Evolutionary conservation across 192 early-diverging fungal species (phyloP).

Genomic region (Phycomyces blakesleeanus): DNA sequence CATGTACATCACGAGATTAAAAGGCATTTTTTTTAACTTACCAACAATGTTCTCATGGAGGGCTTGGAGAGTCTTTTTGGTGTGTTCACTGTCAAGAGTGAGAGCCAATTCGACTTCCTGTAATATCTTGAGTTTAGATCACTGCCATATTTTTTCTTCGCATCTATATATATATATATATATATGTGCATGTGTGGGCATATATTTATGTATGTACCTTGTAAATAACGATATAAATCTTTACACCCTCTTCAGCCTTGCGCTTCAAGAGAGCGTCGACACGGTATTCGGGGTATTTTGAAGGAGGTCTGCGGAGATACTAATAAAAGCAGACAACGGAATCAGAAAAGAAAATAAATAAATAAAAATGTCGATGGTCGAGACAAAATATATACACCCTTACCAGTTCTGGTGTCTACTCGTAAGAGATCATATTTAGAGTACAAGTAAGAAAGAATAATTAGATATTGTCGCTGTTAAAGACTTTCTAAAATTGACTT

Average conservation of each 20-base stretch:
- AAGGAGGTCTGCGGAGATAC: constrained; percentile 75
- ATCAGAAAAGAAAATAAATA: too few species aligned
- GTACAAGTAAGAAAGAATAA: constrained; percentile 1
- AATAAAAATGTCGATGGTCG: too few species aligned
- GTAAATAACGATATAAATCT: constrained; percentile 86
- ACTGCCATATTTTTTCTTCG: background rate
- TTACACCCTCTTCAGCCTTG: constrained; percentile 84
- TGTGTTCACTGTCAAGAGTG: constrained; percentile 72
- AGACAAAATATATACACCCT: constrained; percentile 2
- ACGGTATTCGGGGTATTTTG: constrained; percentile 73
- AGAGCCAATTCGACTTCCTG: constrained; percentile 72
- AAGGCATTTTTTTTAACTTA: constrained; percentile 24
- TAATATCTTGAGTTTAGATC: background rate
- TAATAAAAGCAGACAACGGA: constrained; percentile 18
- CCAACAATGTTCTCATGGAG: constrained; percentile 74
- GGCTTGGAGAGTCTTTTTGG: constrained; percentile 67
- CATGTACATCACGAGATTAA: background rate
- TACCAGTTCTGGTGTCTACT: constrained; percentile 67
- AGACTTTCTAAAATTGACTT: background rate
- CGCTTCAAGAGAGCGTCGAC: constrained; percentile 72
- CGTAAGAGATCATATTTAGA: background rate
- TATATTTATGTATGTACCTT: constrained; percentile 39
- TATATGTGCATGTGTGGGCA: too few species aligned
- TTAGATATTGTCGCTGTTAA: too few species aligned
- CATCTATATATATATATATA: background rate